Evolutionary conservation across 2,329 filamentous ascomycete genomes (phyloP), one percentile per base, ranked within the genome.

Genomic region (Pseudogymnoascus sp.): DNA sequence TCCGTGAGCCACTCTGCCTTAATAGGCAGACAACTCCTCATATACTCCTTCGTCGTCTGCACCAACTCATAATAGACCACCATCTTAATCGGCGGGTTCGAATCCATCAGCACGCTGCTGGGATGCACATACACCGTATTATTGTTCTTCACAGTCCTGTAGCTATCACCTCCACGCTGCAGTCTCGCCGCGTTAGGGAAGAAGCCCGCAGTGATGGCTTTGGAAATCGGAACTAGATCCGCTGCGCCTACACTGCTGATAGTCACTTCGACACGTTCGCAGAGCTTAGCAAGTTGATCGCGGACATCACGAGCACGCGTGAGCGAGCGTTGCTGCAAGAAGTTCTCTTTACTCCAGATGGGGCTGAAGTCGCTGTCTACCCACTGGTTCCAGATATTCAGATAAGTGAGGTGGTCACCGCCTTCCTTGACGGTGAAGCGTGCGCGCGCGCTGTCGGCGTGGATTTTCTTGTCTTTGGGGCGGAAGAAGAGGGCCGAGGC

Each of bases 371-470:
- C 93, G 57, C 85, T 87, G 71, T 97, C 93, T 1, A 92, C 90
- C 89, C 92, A 99, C 73, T 96, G 90, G 69, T 94, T 93, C 86
- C 88, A 99, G 68, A 99, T 88, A 70, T 96, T 96, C 57, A 97
- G 84, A 1, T 96, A 82, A 0, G 90, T 92, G 4, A 94, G 73
- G 69, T 96, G 90, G 71, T 99, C 94, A 41, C 94, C 94, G 36
- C 92, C 92, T 64, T 95, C 92, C 68, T 91, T 90, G 71, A 93
- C 80, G 0, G 91, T 96, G 75, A 97, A 97, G 1, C 93, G 85
- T 36, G 88, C 87, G 12, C 92, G 86, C 0, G 94, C 94, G 64
- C 89, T 90, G 73, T 99, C 93, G 11, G 94, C 94, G 70, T 97
- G 90, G 28, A 97, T 88, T 73, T 96, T 96, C 79, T 97, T 97